Conservation (phyloP, 1,284 basidiomycete genomes). For the Ustilago trichophora region DNA sequence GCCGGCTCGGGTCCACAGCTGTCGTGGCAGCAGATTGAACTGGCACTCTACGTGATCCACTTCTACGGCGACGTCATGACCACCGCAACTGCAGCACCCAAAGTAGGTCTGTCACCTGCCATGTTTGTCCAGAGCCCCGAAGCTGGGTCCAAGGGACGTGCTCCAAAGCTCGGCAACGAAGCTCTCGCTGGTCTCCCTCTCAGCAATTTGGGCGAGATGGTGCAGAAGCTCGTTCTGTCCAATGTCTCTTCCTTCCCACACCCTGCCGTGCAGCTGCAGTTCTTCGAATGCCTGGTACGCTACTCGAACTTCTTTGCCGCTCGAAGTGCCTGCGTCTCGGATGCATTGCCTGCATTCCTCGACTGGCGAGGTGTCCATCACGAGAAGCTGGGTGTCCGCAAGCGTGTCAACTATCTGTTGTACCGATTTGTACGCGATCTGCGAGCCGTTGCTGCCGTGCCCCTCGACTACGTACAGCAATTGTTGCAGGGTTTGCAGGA, state of each 20-base stretch:
- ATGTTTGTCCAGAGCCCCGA: slow-evolving; percentile 60
- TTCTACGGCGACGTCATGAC: slow-evolving; percentile 81
- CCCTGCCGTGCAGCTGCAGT: slow-evolving; percentile 87
- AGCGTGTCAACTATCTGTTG: slow-evolving; percentile 90
- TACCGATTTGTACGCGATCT: slow-evolving; percentile 87
- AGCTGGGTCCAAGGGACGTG: slow-evolving; percentile 49
- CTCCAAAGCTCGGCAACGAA: slow-evolving; percentile 49
- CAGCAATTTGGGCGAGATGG: slow-evolving; percentile 88
- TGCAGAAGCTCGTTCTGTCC: slow-evolving; percentile 83
- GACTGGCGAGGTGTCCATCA: slow-evolving; percentile 90
- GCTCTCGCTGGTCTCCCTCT: slow-evolving; percentile 72
- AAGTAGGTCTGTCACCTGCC: slow-evolving; percentile 58
- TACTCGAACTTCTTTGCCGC: slow-evolving; percentile 93
- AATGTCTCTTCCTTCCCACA: slow-evolving; percentile 85
- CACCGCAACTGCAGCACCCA: slow-evolving; percentile 53
- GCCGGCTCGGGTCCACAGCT: slow-evolving; percentile 70
- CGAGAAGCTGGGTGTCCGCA: slow-evolving; percentile 76
- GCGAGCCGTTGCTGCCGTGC: slow-evolving; percentile 77
- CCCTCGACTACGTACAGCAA: slow-evolving; percentile 75
- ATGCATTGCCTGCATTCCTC: slow-evolving; percentile 85
- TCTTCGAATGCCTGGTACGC: slow-evolving; percentile 89
- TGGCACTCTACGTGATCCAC: slow-evolving; percentile 89
- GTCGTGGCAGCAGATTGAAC: slow-evolving; percentile 92
- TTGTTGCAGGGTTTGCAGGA: slow-evolving; percentile 67
- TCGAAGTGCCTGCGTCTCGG: slow-evolving; percentile 78